Evolutionary conservation across 1,139 yeast genomes (phyloP), one percentile per base, ranked within the genome.

Genomic region (Arxiozyma telluris): DNA sequence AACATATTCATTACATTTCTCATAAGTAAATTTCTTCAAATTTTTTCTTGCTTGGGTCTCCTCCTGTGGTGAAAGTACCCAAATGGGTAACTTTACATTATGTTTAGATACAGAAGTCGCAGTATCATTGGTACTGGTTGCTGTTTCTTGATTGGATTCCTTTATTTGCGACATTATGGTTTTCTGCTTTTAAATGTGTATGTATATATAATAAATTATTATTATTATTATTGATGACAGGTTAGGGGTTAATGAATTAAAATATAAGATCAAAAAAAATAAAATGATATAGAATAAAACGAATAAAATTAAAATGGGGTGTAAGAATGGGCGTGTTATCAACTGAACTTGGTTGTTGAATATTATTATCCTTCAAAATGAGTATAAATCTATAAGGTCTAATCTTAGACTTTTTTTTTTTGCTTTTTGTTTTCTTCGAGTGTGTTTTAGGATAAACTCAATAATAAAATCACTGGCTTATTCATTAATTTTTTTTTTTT

Each of bases 21-120:
- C 76, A 72, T 89, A 87, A 0, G 96, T 82, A 67, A 78, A 79
- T 58, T 77, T 81, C 70, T 89, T 86, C 82, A 94, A 83, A 63
- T 89, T 79, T 61, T 82, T 83, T 61, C 89, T 81, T 41, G 89
- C 83, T 60, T 84, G 81, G 70, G 84, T 84, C 66, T 90, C 97
- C 66, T 90, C 97, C 61, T 79, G 79, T 3, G 96, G 96, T 0
- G 94, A 82, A 45, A 90, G 75, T 62, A 88, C 80, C 97, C 97
- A 90, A 17, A 82, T 75, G 1, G 96, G 96, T 47, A 87, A 70
- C 59, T 65, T 68, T 39, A 53, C 47, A 11, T 48, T 49, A 23
- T 54, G 50, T 42, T 41, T 46, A 23, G 49, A 38, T 34, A 46
- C 49, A 34, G 25, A 18, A 21, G 17, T 12, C 12, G n/a, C 38